Evolutionary conservation across 176 grass and related monocot genomes (phyloP), one percentile per base, ranked within the genome.

Genomic region (Cenchrus fungigraminus): DNA sequence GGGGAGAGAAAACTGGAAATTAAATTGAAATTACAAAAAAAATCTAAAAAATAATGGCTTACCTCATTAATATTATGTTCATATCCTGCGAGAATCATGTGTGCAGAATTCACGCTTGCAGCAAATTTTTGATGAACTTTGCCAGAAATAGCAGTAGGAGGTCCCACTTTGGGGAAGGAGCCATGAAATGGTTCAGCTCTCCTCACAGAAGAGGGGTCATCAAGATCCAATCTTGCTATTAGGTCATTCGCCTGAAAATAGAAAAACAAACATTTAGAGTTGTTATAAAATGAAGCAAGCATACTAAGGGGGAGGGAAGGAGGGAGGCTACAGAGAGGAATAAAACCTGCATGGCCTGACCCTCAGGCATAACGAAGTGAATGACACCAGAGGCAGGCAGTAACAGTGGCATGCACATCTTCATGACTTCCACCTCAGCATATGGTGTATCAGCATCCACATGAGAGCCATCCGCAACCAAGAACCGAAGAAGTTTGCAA

Each of bases 391-490:
- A 94, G 66, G 97, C 93, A 79, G 97, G 97, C 58, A 99, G 79
- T 65, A 99, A 87, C 53, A 99, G 84, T 46, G 97, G 97, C 97
- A 99, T 99, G 93, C 97, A 99, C 97, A 99, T 99, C 79, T 99
- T 99, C 97, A 99, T 99, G 60, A 99, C 97, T 73, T 99, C 97
- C 79, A 99, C 93, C 76, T 99, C 97, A 78, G 93, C 97, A 79
- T 99, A 99, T 66, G 97, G 90, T 66, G 83, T 85, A 87, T 99
- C 93, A 82, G 97, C 89, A 74, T 96, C 97, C 65, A 99, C 88
- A 75, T 96, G 97, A 83, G 91, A 91, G 66, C 93, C 91, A 89
- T 99, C 97, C 78, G 82, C 55, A 75, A 99, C 93, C 91, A 99
- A 89, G 82, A 96, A 99, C 7, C 97, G 93, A 83, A 99, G 91